These are phyloP conservation scores for Grosmannia penicillata DNA, from an alignment of 2,329 filamentous ascomycete genomes.

Conservation along the genomic window DNA sequence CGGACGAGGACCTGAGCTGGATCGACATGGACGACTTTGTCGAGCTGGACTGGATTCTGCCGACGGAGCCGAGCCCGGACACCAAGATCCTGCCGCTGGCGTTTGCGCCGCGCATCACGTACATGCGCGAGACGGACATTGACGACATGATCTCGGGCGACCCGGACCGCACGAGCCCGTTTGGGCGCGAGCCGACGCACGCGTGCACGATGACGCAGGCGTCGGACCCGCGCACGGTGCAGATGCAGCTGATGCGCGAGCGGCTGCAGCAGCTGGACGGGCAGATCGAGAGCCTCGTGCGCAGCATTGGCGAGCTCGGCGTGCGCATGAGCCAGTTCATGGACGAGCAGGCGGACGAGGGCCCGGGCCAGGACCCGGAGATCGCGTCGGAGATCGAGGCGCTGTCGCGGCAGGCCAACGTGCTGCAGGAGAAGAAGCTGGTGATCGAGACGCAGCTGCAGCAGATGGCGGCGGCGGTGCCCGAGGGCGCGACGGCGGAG, in stretches of 20 bases:
- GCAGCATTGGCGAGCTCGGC: constrained; percentile 61
- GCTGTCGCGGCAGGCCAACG: constrained; percentile 36
- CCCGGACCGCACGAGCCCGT: constrained; percentile 68
- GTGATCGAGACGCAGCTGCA: constrained; percentile 45
- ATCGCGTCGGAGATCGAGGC: constrained; percentile 45
- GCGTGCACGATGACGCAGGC: constrained; percentile 88
- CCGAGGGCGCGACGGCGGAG: neutral
- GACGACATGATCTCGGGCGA: constrained; percentile 67
- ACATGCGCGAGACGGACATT: constrained; percentile 94
- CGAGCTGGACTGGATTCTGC: constrained; percentile 90
- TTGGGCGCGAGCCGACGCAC: constrained; percentile 87
- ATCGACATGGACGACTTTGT: constrained; percentile 99
- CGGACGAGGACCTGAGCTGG: constrained; percentile 90
- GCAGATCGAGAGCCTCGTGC: constrained; percentile 63
- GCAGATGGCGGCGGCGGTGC: constrained; percentile 14
- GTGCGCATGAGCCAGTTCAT: constrained; percentile 43
- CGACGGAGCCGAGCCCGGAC: constrained; percentile 76
- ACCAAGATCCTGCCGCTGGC: constrained; percentile 89
- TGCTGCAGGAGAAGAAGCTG: constrained; percentile 41
- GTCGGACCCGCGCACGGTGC: constrained; percentile 77
- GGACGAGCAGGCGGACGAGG: constrained; percentile 34
- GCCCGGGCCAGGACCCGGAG: neutral
- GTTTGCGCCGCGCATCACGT: constrained; percentile 88
- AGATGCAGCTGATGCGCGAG: constrained; percentile 69
- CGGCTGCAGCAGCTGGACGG: constrained; percentile 64